Evolutionary conservation across 2,329 filamentous ascomycete species (phyloP).

Genomic region (Sclerotinia nivalis): DNA sequence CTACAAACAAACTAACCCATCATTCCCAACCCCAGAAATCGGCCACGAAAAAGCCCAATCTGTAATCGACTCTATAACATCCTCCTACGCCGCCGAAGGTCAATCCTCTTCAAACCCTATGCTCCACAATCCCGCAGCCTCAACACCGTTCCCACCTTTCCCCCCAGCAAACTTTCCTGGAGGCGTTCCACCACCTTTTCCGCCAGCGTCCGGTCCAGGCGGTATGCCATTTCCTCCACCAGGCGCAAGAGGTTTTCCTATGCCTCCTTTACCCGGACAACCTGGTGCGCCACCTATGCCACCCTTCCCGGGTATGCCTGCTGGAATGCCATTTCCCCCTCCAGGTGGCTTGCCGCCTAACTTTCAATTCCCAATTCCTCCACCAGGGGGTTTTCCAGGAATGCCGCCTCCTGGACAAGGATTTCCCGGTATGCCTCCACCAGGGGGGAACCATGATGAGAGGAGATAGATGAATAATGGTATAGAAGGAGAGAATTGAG

Average conservation of each 20-base stretch:
- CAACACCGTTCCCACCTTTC: slow-evolving; percentile 52
- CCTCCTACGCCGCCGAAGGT: slow-evolving; percentile 91
- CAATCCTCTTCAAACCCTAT: slow-evolving; percentile 84
- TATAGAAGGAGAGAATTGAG: background rate
- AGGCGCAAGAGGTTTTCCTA: slow-evolving; percentile 37
- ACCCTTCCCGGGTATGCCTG: slow-evolving; percentile 42
- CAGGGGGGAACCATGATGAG: slow-evolving; percentile 21
- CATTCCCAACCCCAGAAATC: slow-evolving; percentile 65
- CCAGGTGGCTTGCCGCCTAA: slow-evolving; percentile 53
- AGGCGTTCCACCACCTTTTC: slow-evolving; percentile 37
- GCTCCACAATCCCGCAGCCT: slow-evolving; percentile 52
- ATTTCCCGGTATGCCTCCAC: slow-evolving; percentile 19
- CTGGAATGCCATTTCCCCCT: slow-evolving; percentile 47
- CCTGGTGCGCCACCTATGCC: slow-evolving; percentile 31
- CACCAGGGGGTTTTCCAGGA: slow-evolving; percentile 35
- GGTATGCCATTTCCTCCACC: slow-evolving; percentile 37
- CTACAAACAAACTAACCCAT: background rate
- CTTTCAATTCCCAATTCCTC: slow-evolving; percentile 49
- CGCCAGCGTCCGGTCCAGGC: background rate
- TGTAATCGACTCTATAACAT: slow-evolving; percentile 97
- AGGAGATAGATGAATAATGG: slow-evolving; percentile 21
- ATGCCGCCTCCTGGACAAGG: slow-evolving; percentile 21
- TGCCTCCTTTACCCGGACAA: slow-evolving; percentile 31
- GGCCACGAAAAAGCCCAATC: slow-evolving; percentile 98
- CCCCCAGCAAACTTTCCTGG: slow-evolving; percentile 57